Evolutionary conservation across 164 flowering plant species (phyloP).

Genomic region (Brasenia schreberi): DNA sequence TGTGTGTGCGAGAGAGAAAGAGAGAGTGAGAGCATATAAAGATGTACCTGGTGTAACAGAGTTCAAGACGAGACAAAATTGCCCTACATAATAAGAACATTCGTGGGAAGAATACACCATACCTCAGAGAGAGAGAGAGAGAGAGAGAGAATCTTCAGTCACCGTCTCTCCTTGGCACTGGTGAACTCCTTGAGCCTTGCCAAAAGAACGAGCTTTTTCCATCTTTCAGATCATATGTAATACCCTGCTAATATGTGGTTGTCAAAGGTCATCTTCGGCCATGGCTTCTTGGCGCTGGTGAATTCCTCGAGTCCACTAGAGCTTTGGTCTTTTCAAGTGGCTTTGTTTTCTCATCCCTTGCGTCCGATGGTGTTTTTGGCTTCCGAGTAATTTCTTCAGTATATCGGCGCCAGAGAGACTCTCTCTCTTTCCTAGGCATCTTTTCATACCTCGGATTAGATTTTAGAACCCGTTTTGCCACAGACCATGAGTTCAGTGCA

Average conservation of each 20-base stretch:
- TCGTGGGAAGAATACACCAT: too few relatives aligned
- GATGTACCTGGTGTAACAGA: too few relatives aligned
- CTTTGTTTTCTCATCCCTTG: slow-evolving; percentile 28
- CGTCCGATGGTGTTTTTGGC: slow-evolving; percentile 31
- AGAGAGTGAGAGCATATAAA: too few relatives aligned
- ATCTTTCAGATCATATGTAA: too few relatives aligned
- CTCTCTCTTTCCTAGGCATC: slow-evolving; percentile 84
- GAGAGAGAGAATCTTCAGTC: slow-evolving; percentile 21
- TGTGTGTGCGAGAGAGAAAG: too few relatives aligned
- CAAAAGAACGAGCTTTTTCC: slow-evolving; percentile 29
- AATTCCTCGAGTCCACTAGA: slow-evolving; percentile 24
- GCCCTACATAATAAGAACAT: too few relatives aligned
- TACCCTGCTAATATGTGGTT: too few relatives aligned
- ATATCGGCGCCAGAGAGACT: slow-evolving; percentile 70
- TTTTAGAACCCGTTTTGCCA: slow-evolving; percentile 66
- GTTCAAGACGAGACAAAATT: too few relatives aligned
- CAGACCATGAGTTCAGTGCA: slow-evolving; percentile 75
- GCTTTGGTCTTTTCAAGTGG: slow-evolving; percentile 26
- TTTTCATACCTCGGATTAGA: slow-evolving; percentile 61
- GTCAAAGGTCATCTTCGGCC: slow-evolving; percentile 22
- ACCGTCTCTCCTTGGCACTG: slow-evolving; percentile 21
- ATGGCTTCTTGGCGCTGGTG: slow-evolving; percentile 24
- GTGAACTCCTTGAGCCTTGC: slow-evolving; percentile 23
- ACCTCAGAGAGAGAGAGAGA: too few relatives aligned
- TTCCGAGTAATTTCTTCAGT: slow-evolving; percentile 54